Conservation (phyloP, 2,329 filamentous ascomycete genomes). For the Fusarium dimerum region DNA sequence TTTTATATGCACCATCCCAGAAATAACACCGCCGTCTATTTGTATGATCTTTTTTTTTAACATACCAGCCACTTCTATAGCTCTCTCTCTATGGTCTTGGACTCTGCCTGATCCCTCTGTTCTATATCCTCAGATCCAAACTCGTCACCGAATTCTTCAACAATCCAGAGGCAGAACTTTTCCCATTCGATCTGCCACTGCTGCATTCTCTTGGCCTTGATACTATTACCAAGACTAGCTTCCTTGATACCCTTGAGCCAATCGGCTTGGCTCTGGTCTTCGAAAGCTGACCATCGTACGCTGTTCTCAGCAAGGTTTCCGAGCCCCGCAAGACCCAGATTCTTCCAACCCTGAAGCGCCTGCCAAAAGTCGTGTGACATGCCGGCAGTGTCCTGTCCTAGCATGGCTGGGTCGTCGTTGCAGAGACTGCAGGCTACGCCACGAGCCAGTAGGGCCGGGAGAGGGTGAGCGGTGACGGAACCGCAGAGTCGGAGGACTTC, state of each 20-base stretch:
- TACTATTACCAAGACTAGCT: constrained; percentile 69
- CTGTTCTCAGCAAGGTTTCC: constrained; percentile 91
- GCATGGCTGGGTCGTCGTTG: constrained; percentile 88
- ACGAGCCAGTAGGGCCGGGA: constrained; percentile 81
- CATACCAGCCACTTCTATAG: not conserved
- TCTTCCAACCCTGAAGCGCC: constrained; percentile 86
- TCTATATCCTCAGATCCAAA: constrained; percentile 43
- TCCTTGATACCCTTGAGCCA: constrained; percentile 75
- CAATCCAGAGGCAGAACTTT: constrained; percentile 86
- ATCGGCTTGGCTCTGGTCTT: constrained; percentile 70
- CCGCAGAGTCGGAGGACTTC: constrained; percentile 80
- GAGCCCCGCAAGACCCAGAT: constrained; percentile 82
- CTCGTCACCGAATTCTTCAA: constrained; percentile 72
- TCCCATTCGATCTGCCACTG: constrained; percentile 86
- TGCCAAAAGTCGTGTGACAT: constrained; percentile 96
- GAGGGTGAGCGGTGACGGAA: constrained; percentile 74
- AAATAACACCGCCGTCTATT: not conserved
- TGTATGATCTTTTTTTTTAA: constrained; percentile 1
- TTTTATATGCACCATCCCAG: not conserved
- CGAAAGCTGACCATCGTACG: constrained; percentile 84
- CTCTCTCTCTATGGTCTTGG: not conserved
- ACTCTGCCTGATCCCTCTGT: not conserved
- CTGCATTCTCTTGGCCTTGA: constrained; percentile 71
- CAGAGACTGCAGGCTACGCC: constrained; percentile 82
- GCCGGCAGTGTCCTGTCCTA: constrained; percentile 79